Base-by-base conservation (phyloP, 1,284 basidiomycete genomes). In the Pseudozyma pruni region DNA sequence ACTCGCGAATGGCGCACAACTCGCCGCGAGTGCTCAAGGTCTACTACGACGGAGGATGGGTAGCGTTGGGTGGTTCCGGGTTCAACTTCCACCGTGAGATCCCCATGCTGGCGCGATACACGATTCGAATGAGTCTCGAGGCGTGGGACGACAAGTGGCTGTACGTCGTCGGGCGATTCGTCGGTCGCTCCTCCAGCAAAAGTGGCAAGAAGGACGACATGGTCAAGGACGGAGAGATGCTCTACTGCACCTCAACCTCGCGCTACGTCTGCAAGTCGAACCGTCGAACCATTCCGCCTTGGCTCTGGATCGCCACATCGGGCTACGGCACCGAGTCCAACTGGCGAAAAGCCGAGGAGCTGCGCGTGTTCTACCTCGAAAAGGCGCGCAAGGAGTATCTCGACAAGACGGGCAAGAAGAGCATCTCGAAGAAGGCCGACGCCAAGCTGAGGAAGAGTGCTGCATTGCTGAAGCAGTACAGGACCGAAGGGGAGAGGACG, bases 101-200 rank as follows among this genome's bases (percentile, higher is more conserved):
- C 17, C 74, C 75, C 10, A 32, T 73, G 32, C 41, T 75, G 19
- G 51, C 66, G 1, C 53, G 53, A 22, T 78, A 75, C 59, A 62
- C 61, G 5, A 54, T 77, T 27, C 44, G 54, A 13, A 62, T 70
- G 39, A 55, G 55, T 32, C 19, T 75, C 27, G 70, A 57, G 27
- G 56, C 64, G 1, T 78, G 76, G 76, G 75, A 78, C 44, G 66
- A 76, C 41, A 78, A 78, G 54, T 78, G 76, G 76, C 16, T 77
- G 38, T 78, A 72, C 35, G 38, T 74, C 35, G 48, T 69, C 25
- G 72, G 56, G n/a, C 34, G 60, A 4, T 74, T 74, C 48, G 49
- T 67, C 38, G 47, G 31, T 13, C 4, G 42, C 9, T 23, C 40
- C 23, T 46, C 44, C n/a, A 35, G 14, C 8, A 8, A 8, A 16